phyloP scores from a whole-genome alignment of 805 yeast species.

The Yamadazyma sp. region DNA sequence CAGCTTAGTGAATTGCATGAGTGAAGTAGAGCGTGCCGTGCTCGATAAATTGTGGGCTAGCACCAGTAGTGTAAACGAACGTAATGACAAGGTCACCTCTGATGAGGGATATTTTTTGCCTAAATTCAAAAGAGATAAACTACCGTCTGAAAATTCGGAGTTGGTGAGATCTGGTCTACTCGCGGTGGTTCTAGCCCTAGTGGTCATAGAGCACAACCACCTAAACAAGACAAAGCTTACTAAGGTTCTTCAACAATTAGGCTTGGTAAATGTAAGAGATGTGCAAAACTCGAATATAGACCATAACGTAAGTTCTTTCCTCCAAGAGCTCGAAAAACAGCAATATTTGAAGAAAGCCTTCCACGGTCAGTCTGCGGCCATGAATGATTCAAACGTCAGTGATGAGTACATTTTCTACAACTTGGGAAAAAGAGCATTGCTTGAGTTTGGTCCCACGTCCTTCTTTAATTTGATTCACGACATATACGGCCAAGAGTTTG shows the following conservation, averaged over 20 bases:
- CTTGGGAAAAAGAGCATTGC: slow-evolving; percentile 33
- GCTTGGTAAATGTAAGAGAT: slow-evolving; percentile 24
- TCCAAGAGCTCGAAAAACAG: slow-evolving; percentile 25
- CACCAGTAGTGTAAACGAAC: slow-evolving; percentile 4
- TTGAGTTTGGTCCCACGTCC: slow-evolving; percentile 33
- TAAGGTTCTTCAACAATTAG: slow-evolving; percentile 24
- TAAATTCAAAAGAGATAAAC: slow-evolving; percentile 16
- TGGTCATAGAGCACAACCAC: slow-evolving; percentile 34
- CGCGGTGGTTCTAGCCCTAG: slow-evolving; percentile 26
- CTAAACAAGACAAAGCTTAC: slow-evolving; percentile 27
- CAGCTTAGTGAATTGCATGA: slow-evolving; percentile 23
- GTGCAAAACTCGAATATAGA: slow-evolving; percentile 21
- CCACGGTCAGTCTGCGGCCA: neutral
- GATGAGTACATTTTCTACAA: slow-evolving; percentile 22
- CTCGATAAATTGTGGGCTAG: slow-evolving; percentile 28
- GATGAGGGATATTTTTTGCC: slow-evolving; percentile 27
- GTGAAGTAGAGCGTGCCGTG: slow-evolving; percentile 19
- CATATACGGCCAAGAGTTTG: slow-evolving; percentile 26
- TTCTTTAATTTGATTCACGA: slow-evolving; percentile 25
- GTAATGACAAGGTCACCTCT: slow-evolving; percentile 11
- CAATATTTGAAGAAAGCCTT: slow-evolving; percentile 28
- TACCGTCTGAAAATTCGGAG: slow-evolving; percentile 26
- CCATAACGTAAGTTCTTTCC: slow-evolving; percentile 20
- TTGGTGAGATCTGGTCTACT: slow-evolving; percentile 32
- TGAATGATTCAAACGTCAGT: slow-evolving; percentile 13